Conservation (phyloP, 2,329 filamentous ascomycete genomes). For the Monosporascus cannonballus region DNA sequence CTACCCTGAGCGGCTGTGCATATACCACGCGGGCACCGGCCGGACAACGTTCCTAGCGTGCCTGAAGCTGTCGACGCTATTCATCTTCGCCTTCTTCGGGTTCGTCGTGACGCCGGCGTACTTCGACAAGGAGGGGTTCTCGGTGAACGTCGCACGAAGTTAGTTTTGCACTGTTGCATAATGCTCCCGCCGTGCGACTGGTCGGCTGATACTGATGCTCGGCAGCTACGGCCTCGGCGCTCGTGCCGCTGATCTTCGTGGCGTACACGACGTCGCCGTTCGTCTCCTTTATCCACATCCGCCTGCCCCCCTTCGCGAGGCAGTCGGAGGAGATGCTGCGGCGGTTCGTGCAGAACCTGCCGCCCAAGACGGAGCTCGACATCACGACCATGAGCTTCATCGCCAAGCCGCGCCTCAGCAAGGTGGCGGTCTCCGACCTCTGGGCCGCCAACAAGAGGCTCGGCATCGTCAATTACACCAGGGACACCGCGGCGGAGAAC, state of each 20-base stretch:
- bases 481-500: slow-evolving; percentile 24
- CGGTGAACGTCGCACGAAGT: slow-evolving; percentile 18
- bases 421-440: slow-evolving; percentile 29
- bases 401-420: slow-evolving; percentile 42
- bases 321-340: slow-evolving; percentile 50
- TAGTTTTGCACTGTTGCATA: not conserved
- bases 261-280: slow-evolving; percentile 62
- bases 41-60: slow-evolving; percentile 63
- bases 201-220: not conserved
- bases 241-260: slow-evolving; percentile 60
- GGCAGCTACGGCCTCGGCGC: slow-evolving; percentile 51
- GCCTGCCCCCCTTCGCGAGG: slow-evolving; percentile 60
- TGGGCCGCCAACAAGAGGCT: slow-evolving; percentile 22
- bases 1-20: slow-evolving; percentile 51
- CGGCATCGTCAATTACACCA: slow-evolving; percentile 33
- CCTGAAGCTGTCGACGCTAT: slow-evolving; percentile 64
- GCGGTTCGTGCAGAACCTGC: slow-evolving; percentile 42
- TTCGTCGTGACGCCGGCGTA: slow-evolving; percentile 58
- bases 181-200: not conserved
- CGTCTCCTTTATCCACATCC: slow-evolving; percentile 65
- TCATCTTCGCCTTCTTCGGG: slow-evolving; percentile 61
- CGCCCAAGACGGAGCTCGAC: slow-evolving; percentile 40
- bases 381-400: slow-evolving; percentile 51
- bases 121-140: slow-evolving; percentile 28
- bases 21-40: slow-evolving; percentile 70